Evolutionary conservation across 768 basidiomycete genomes (phyloP).

Genomic region (Boletus tomentosulus): DNA sequence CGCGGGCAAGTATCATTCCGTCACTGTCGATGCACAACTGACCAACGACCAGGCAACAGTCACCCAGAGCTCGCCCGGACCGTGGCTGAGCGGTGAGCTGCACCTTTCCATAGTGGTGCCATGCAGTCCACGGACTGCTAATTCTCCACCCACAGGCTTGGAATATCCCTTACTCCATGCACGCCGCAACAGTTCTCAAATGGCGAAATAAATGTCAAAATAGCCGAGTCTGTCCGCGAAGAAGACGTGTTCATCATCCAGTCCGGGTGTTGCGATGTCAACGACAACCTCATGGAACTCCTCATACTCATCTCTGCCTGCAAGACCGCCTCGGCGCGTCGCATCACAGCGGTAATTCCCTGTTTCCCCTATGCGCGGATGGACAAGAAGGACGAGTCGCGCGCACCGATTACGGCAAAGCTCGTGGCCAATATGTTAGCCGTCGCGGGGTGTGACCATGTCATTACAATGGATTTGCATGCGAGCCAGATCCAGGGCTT

Average conservation of each 20-base stretch:
- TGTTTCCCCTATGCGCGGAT: slow-evolving; percentile 96
- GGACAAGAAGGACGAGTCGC: slow-evolving; percentile 97
- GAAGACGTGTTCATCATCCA: slow-evolving; percentile 99
- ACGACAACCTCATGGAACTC: slow-evolving; percentile 97
- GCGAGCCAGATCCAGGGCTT: slow-evolving; percentile 98
- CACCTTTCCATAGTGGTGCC: slow-evolving; percentile 36
- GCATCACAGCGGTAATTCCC: slow-evolving; percentile 96
- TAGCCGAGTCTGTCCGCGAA: slow-evolving; percentile 92
- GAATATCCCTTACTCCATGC: slow-evolving; percentile 80
- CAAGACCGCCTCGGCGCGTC: slow-evolving; percentile 90
- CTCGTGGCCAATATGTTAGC: slow-evolving; percentile 97
- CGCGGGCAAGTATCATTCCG: slow-evolving; percentile 47
- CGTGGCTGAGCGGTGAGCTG: slow-evolving; percentile 95
- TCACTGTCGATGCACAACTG: slow-evolving; percentile 6
- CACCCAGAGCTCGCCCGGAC: slow-evolving; percentile 95
- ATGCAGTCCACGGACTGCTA: slow-evolving; percentile 45
- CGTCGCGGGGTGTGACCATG: slow-evolving; percentile 95
- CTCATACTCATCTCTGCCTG: slow-evolving; percentile 98
- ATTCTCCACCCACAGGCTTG: slow-evolving; percentile 67
- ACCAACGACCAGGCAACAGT: slow-evolving; percentile 73
- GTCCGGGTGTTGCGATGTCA: slow-evolving; percentile 83
- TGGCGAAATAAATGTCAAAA: slow-evolving; percentile 93
- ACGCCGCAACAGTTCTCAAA: slow-evolving; percentile 90
- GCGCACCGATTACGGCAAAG: slow-evolving; percentile 97
- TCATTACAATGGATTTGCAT: slow-evolving; percentile 99